Evolutionary conservation across 2,329 filamentous ascomycete species (phyloP), one percentile per base, ranked within the genome.

Genomic region (Pezicula neosporulosa): DNA sequence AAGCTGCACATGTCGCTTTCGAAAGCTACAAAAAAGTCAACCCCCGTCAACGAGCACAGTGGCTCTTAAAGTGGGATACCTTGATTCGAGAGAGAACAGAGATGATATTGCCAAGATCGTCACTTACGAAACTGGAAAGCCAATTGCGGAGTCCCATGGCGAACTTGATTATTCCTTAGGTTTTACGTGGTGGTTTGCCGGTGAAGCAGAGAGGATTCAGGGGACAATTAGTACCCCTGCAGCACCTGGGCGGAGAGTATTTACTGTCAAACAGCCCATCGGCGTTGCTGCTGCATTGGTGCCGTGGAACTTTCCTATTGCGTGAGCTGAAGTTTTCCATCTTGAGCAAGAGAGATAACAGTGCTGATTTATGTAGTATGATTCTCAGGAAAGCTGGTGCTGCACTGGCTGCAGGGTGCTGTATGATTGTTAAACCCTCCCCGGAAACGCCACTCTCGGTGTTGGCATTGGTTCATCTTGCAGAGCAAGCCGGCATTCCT

Each of bases 241-340:
- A 0, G 70, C 80, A 0, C 81, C 87, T 0, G 81, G 82, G 30
- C 74, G 87, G 6, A 76, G 87, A 12, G 76, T 85, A 3, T 80
- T 92, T 54, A 87, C 85, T 0, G 78, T 91, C 59, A 92, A 92
- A 72, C 86, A 89, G 67, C 86, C 86, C 1, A 77, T 89, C 52
- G 86, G 86, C 50, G 84, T 88, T 10, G 76, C 80, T 0, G 85
- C 78, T 0, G 86, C 85, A 0, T 70, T 90, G 15, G 85, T 89
- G 2, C 86, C 86, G 4, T 89, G 86, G 86, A 87, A 89, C 60
- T 88, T 87, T 57, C 84, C 84, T 0, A 75, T 86, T 47, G 83
- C 83, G 30, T 74, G 42, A 63, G 68, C 66, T 3, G 24, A 33
- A 6, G 15, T 9, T n/a, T 18, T 7, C 3, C 3, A 38, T 6